Evolutionary conservation across 352 stramenopile genomes (phyloP).

Genomic region (Phytophthora niederhauseri): DNA sequence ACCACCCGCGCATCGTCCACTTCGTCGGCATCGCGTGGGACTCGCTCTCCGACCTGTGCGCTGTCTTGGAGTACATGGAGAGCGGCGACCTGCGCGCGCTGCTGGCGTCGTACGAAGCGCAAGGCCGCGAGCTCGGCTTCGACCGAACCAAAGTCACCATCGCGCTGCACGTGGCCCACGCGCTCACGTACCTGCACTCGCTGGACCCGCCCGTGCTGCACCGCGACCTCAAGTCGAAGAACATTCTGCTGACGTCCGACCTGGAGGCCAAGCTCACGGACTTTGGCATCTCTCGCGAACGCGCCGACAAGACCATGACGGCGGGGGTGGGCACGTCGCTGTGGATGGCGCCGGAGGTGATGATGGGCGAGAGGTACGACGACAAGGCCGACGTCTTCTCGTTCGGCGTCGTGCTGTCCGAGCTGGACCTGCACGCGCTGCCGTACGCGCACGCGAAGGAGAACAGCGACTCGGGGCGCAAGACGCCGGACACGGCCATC

Average conservation of each 20-base stretch:
- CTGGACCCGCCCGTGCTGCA: constrained; percentile 34
- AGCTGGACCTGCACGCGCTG: constrained; percentile 30
- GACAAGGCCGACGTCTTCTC: constrained; percentile 18
- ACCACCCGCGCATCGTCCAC: constrained; percentile 57
- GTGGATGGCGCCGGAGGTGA: constrained; percentile 41
- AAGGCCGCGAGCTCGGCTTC: constrained; percentile 23
- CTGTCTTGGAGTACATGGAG: constrained; percentile 67
- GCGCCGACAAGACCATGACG: constrained; percentile 43
- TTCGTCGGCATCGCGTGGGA: constrained; percentile 68
- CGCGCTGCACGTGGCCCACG: constrained; percentile 43
- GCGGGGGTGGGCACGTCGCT: constrained; percentile 40
- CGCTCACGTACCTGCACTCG: constrained; percentile 50
- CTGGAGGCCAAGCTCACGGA: constrained; percentile 50
- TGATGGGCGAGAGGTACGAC: constrained; percentile 28
- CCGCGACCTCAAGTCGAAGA: constrained; percentile 53
- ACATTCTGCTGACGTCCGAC: constrained; percentile 33
- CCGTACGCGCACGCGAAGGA: constrained; percentile 31
- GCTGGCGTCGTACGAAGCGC: constrained; percentile 28
- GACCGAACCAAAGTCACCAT: constrained; percentile 50
- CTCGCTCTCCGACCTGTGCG: constrained; percentile 42
- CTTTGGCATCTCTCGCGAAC: constrained; percentile 43
- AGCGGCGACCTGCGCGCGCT: constrained; percentile 57
- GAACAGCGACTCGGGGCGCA: constrained; percentile 7
- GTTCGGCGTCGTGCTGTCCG: constrained; percentile 24
- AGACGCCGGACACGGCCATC: constrained; percentile 20